Percentiles rank a stretch among this genome's conserved stretches.
Evolutionary conservation across 169 alveolate genomes (phyloP).

Genomic region (Plasmodium relictum): DNA sequence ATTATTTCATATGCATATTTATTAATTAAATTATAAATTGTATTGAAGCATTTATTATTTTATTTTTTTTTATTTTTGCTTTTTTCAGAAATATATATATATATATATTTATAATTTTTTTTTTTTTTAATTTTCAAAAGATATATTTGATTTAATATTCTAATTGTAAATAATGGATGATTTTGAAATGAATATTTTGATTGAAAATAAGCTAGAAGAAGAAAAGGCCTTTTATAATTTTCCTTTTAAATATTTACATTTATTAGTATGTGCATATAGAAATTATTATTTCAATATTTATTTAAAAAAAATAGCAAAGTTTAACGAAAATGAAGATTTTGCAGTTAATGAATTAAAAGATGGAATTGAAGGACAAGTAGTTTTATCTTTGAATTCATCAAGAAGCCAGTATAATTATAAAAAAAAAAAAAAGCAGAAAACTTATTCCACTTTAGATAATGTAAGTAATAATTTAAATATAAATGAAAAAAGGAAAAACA

Average conservation of each 20-base stretch:
- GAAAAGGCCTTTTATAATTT: slow-evolving; percentile 48
- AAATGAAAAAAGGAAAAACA: neutral
- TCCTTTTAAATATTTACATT: slow-evolving; percentile 36
- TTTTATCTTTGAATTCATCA: neutral
- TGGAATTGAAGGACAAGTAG: slow-evolving; percentile 6
- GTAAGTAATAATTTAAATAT: neutral
- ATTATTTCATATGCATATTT: too few relatives aligned
- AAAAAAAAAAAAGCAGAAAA: slow-evolving; percentile 36
- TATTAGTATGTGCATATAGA: slow-evolving; percentile 44
- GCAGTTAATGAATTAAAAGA: neutral
- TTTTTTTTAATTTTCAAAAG: neutral
- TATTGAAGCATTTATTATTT: neutral
- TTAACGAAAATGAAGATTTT: slow-evolving; percentile 5
- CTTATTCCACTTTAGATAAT: slow-evolving; percentile 6
- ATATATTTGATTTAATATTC: neutral
- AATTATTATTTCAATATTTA: slow-evolving; percentile 36
- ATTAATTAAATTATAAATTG: too few relatives aligned
- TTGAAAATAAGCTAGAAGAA: slow-evolving; percentile 50
- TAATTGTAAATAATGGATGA: slow-evolving; percentile 38
- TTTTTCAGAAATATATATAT: neutral
- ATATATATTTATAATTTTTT: neutral
- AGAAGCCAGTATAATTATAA: slow-evolving; percentile 51
- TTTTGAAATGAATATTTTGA: slow-evolving; percentile 35
- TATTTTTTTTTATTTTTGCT: neutral
- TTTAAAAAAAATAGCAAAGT: slow-evolving; percentile 20